Conservation (phyloP, 805 yeast species). For the Kuraishia molischiana region DNA sequence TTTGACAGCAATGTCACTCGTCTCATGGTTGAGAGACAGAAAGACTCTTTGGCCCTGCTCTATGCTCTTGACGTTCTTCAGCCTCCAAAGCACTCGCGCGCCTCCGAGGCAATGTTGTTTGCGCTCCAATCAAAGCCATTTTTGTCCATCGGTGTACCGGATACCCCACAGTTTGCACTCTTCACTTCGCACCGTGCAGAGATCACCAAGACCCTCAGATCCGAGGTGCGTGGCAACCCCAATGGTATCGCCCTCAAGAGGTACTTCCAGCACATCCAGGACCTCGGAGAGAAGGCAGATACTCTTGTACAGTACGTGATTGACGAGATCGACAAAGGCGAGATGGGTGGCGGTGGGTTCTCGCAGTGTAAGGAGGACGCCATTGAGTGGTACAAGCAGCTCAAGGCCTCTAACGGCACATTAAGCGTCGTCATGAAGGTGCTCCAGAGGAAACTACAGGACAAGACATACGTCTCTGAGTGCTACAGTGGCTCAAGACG, state of each 20-base stretch:
- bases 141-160: slow-evolving; percentile 72
- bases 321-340: slow-evolving; percentile 6
- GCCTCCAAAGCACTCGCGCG: slow-evolving; percentile 18
- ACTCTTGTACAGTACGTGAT: slow-evolving; percentile 8
- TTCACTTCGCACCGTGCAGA: slow-evolving; percentile 14
- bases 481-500: slow-evolving; percentile 3
- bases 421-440: neutral
- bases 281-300: slow-evolving; percentile 10
- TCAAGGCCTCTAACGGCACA: neutral
- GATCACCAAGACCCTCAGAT: neutral
- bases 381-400: neutral
- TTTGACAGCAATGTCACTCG: slow-evolving; percentile 15
- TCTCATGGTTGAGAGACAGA: slow-evolving; percentile 12
- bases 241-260: slow-evolving; percentile 3
- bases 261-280: slow-evolving; percentile 10
- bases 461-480: slow-evolving; percentile 5
- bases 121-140: slow-evolving; percentile 69
- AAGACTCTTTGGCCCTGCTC: slow-evolving; percentile 3
- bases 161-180: slow-evolving; percentile 39
- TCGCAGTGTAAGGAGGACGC: neutral
- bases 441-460: slow-evolving; percentile 9
- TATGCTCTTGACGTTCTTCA: slow-evolving; percentile 9
- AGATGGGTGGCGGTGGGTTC: neutral
- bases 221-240: neutral
- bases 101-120: slow-evolving; percentile 27